Evolutionary conservation across 805 yeast species (phyloP), one percentile per base, ranked within the genome.

Genomic region (Hanseniaspora hatyaiensis): DNA sequence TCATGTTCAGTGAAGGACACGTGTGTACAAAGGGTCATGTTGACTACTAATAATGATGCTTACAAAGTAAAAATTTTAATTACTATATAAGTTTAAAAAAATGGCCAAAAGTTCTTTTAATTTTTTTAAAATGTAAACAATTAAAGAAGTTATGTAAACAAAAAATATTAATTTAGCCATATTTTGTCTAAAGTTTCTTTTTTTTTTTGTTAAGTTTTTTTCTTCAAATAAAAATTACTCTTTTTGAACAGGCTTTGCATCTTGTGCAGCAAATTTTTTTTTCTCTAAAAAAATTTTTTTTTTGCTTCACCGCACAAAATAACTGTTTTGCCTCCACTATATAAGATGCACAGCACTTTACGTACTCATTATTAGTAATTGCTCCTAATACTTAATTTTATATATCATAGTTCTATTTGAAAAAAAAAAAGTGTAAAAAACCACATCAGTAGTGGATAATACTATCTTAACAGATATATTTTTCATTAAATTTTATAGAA

Each of bases 381-480:
- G n/a, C 16, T 6, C 9, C 13, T n/a, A 26, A n/a, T 13, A 3
- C 18, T n/a, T 36, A 11, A 12, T 20, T 26, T 9, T 23, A 23
- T 11, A 15, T 22, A 34, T 16, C 19, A 16, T 9, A 16, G n/a
- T 19, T 45, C 38, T 32, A 37, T 46, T 31, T 48, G 50, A 52
- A 38, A 23, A 23, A 36, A 22, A 50, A 40, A 40, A 20, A 28
- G 28, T 8, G 29, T 47, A 59, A 55, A 54, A 45, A 51, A 57
- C 63, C 54, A 58, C 67, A 62, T 63, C 67, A 63, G 67, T 63
- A 61, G 65, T 62, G 67, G 67, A 62, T 63, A 63, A 60, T 63
- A 62, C 67, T 63, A 61, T 62, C 67, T 63, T 64, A 61, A 60
- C 65, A 43, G 47, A 43, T 43, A 62, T 62, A 62, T 61, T 63